A percentile compares a stretch with the other conserved stretches of the same genome.
Evolutionary conservation across 768 basidiomycete genomes (phyloP).

Genomic region (Trametes meyenii): DNA sequence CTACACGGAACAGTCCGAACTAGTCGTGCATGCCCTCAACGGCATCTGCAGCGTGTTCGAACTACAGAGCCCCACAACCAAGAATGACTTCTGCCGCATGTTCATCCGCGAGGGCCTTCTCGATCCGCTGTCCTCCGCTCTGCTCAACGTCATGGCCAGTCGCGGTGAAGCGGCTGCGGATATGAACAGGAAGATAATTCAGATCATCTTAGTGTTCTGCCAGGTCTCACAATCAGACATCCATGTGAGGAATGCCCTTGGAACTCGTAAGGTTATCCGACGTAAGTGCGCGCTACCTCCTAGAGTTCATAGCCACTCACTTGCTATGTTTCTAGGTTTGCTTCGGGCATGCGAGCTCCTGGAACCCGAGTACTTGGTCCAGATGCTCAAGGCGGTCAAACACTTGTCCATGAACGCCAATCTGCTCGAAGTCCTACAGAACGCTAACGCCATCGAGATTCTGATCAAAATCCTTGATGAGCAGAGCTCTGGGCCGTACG

Average conservation of each 20-base stretch:
- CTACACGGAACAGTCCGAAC: conserved; percentile 86
- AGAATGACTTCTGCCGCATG: conserved; percentile 98
- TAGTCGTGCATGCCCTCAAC: conserved; percentile 91
- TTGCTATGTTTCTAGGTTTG: conserved; percentile 54
- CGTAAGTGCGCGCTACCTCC: conserved; percentile 54
- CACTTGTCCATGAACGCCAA: conserved; percentile 94
- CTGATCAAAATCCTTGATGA: conserved; percentile 85
- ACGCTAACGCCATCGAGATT: conserved; percentile 92
- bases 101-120: conserved; percentile 95
- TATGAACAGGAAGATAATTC: conserved; percentile 88
- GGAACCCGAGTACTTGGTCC: conserved; percentile 85
- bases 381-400: conserved; percentile 92
- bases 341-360: conserved; percentile 86
- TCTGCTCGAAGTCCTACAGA: conserved; percentile 90
- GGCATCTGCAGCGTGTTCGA: conserved; percentile 97
- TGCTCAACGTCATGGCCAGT: conserved; percentile 85
- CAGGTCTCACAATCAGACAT: conserved; percentile 96
- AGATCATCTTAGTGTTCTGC: conserved; percentile 87
- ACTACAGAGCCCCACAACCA: conserved; percentile 92
- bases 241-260: conserved; percentile 90
- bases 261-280: conserved; percentile 84
- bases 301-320: conserved; percentile 2
- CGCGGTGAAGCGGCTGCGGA: conserved; percentile 65
- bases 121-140: conserved; percentile 88
- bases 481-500: conserved; percentile 75